Conservation (phyloP, 83 land plant genomes). For the Thuja plicata region DNA sequence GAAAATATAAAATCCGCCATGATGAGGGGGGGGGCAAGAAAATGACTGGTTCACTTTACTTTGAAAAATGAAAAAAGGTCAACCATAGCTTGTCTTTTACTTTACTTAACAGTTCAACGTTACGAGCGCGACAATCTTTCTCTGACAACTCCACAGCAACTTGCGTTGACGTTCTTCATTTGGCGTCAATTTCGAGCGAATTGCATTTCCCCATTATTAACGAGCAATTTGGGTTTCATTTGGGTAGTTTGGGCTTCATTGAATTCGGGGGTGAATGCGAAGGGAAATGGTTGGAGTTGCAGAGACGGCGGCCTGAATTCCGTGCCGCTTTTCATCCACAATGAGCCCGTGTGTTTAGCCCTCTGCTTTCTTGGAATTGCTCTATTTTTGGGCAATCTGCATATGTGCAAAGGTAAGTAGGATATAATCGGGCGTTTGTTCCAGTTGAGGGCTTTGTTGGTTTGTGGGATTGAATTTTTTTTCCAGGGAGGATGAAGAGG, state of each 20-base stretch:
- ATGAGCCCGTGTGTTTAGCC: not conserved
- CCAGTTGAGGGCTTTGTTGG: too few species aligned
- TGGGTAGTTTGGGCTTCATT: not conserved
- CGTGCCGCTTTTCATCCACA: not conserved
- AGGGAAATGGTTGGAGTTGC: not conserved
- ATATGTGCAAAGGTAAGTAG: not conserved
- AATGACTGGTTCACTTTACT: too few species aligned
- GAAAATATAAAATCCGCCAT: too few species aligned
- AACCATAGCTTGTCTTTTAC: too few species aligned
- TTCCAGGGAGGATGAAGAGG: constrained; percentile 41
- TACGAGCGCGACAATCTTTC: too few species aligned
- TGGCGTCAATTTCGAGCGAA: not conserved
- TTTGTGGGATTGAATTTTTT: not conserved
- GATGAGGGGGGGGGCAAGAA: too few species aligned
- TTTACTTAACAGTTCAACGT: too few species aligned
- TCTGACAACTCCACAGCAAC: too few species aligned
- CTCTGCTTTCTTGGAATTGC: not conserved
- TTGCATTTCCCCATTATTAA: not conserved
- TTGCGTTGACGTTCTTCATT: not conserved
- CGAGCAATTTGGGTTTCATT: not conserved
- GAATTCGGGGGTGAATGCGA: too few species aligned
- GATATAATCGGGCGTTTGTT: not conserved
- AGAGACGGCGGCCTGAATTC: not conserved
- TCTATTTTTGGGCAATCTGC: not conserved
- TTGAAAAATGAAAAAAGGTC: too few species aligned